Evolutionary conservation across 495 filamentous ascomycete genomes (phyloP), one percentile per base, ranked within the genome.

Genomic region (Annulohypoxylon bovei): DNA sequence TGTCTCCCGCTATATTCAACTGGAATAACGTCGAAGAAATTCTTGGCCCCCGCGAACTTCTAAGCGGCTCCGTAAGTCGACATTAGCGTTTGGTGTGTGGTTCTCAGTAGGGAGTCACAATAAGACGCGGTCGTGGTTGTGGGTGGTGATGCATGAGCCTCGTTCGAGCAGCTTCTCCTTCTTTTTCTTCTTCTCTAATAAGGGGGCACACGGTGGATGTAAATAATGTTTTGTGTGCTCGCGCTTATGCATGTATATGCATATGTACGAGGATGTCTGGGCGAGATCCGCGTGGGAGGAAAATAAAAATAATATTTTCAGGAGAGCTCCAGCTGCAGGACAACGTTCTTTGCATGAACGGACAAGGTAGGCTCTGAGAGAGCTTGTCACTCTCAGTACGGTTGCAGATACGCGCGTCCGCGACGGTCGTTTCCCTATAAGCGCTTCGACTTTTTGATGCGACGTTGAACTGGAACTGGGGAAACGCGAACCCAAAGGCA

Each of bases 291-390:
- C 69, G 63, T 66, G 67, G 65, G 64, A 71, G 64, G 37, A 28
- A 71, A 60, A 60, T 59, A 42, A 65, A 46, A 55, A 47, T 52
- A 69, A 56, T 55, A 64, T 32, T 64, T 25, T 65, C 35, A 65
- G 64, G 65, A 67, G 65, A 56, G 35, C 68, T 76, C 65, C 64
- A 63, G 62, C 68, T 76, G 68, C 67, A 65, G 62, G 71, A 71
- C 65, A 58, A 68, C 62, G 33, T 69, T 55, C 55, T 71, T 47
- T 71, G 60, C 64, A 62, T 63, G 58, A 66, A 71, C 62, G 25
- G 61, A 59, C 46, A 37, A 49, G 62, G 67, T 50, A 50, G 46
- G 22, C 46, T 50, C 47, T 61, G 37, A 61, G 32, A 50, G 1
- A 27, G 33, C 20, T 25, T 25, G 60, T 52, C 27, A 56, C 54